A percentile compares a stretch with the other conserved stretches of the same genome.
Conservation (phyloP, 2,329 filamentous ascomycete genomes). For the Cordyceps tenuipes region DNA sequence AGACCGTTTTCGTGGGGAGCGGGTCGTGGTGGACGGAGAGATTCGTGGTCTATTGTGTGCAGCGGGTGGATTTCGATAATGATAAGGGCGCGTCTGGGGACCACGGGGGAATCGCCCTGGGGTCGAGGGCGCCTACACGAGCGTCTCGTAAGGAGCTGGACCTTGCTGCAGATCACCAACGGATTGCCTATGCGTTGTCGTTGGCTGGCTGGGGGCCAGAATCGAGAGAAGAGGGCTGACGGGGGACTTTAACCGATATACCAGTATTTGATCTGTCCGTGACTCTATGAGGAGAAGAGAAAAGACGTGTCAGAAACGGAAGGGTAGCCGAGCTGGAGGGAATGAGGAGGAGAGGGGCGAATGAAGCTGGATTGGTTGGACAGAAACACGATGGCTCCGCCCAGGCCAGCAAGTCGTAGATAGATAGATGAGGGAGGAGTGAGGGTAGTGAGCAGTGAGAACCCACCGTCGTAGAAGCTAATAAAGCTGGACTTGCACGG, state of each 20-base stretch:
- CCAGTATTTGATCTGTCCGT: not conserved
- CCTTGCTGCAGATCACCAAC: not conserved
- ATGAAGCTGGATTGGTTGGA: conserved; percentile 5
- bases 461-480: not conserved
- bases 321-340: not conserved
- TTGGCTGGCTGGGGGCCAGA: not conserved
- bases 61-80: not conserved
- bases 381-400: conserved; percentile 5
- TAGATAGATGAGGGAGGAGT: not conserved
- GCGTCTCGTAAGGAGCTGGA: not conserved
- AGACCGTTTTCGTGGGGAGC: not conserved
- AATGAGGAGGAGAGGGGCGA: conserved; percentile 5
- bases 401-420: conserved; percentile 5
- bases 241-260: not conserved
- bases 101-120: not conserved
- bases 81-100: not conserved
- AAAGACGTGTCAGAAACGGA: conserved; percentile 2
- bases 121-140: not conserved
- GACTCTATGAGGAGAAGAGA: not conserved
- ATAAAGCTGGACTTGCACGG: not conserved
- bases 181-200: not conserved
- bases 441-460: not conserved
- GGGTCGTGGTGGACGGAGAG: not conserved
- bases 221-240: not conserved
- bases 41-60: not conserved